A percentile compares a stretch with the other conserved stretches of the same genome.
Conservation (phyloP, 805 yeast species). For the Candida nonsorbophila region DNA sequence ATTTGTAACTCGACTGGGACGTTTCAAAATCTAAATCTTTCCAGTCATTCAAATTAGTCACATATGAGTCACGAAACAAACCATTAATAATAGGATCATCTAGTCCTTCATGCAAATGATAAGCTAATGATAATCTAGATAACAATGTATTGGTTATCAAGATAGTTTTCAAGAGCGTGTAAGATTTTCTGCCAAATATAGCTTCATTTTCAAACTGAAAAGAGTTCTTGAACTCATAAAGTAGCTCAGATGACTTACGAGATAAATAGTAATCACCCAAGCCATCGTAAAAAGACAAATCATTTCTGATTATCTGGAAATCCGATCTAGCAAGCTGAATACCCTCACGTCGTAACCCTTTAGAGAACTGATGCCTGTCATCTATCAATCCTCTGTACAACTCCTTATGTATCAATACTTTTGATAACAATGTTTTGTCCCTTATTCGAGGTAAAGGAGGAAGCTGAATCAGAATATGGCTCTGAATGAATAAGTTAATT, state of each 20-base stretch:
- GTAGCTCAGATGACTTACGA: conserved; percentile 27
- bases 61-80: conserved; percentile 19
- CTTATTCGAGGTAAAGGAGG: conserved; percentile 31
- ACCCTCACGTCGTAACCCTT: conserved; percentile 11
- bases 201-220: conserved; percentile 11
- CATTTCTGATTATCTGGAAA: conserved; percentile 21
- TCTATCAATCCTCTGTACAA: conserved; percentile 22
- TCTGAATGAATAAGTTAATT: conserved; percentile 18
- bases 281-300: conserved; percentile 35
- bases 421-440: conserved; percentile 22
- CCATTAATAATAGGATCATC: conserved; percentile 21
- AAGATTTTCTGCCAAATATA: conserved; percentile 20
- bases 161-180: conserved; percentile 21
- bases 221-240: conserved; percentile 19
- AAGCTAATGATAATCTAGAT: conserved; percentile 29
- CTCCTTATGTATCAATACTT: conserved; percentile 35
- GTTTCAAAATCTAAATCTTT: conserved; percentile 8
- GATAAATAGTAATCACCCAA: conserved; percentile 37
- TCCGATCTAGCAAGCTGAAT: conserved; percentile 15
- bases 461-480: conserved; percentile 18
- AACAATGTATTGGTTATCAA: conserved; percentile 34
- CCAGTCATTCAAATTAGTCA: conserved; percentile 17
- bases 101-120: conserved; percentile 28
- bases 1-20: conserved; percentile 10
- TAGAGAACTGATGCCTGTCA: conserved; percentile 22